Evolutionary conservation across 1,284 basidiomycete genomes (phyloP).

Genomic region (Schizophyllum amplum): DNA sequence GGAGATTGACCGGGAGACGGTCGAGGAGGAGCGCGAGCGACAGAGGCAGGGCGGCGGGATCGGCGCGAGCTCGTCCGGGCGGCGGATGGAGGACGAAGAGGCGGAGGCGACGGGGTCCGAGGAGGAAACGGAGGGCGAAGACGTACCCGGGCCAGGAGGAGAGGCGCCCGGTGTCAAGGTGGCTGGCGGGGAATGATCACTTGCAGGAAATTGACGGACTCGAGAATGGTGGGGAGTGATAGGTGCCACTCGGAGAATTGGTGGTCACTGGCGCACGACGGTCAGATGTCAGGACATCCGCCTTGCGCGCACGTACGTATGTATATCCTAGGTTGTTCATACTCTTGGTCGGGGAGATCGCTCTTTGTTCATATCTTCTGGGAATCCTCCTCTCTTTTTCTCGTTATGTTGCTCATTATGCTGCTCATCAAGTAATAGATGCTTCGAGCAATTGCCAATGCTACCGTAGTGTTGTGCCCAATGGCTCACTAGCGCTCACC

Average conservation of each 20-base stretch:
- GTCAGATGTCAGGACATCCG: too few relatives aligned
- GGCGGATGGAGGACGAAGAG: constrained; percentile 17
- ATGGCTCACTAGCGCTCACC: too few relatives aligned
- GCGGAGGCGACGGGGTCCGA: not conserved
- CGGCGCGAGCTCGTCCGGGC: constrained; percentile 4
- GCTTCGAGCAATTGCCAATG: too few relatives aligned
- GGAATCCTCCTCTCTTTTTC: not conserved
- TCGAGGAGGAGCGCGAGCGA: not conserved
- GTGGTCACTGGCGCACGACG: too few relatives aligned
- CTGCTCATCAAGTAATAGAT: too few relatives aligned
- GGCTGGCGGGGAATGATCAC: not conserved
- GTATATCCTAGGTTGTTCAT: not conserved
- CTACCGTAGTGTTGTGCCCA: too few relatives aligned
- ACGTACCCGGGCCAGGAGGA: not conserved
- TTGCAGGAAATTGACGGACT: too few relatives aligned
- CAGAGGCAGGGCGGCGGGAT: not conserved
- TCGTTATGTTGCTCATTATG: too few relatives aligned
- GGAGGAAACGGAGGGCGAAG: not conserved
- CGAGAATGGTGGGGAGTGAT: not conserved
- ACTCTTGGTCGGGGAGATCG: not conserved
- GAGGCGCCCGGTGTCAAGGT: not conserved
- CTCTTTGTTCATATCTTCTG: not conserved
- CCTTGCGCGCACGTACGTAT: not conserved
- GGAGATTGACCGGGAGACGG: constrained; percentile 49
- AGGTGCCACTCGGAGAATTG: too few relatives aligned